phyloP scores from a whole-genome alignment of 768 basidiomycete species.

The Russula dissimulans region DNA sequence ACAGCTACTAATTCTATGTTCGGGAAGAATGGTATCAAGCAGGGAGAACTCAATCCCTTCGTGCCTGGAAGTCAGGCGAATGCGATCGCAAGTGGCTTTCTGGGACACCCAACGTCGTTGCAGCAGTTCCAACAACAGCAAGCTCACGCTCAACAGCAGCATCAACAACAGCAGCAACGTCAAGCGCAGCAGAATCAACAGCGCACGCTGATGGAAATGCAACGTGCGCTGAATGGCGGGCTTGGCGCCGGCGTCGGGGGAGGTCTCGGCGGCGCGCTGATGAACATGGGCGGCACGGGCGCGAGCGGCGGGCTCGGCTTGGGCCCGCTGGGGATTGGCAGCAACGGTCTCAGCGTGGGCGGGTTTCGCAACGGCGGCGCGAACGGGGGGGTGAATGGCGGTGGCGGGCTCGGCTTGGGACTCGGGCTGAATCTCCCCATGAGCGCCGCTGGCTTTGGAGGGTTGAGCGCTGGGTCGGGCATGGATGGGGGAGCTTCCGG shows the following conservation, averaged over 20 bases:
- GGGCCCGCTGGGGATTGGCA: neutral
- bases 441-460: neutral
- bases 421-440: neutral
- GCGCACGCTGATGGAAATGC: constrained; percentile 8
- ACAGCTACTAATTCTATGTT: constrained; percentile 1
- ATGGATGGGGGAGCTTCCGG: neutral
- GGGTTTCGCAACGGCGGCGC: neutral
- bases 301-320: constrained; percentile 1
- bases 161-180: neutral
- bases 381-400: neutral
- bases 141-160: constrained; percentile 1
- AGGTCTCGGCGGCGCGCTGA: constrained; percentile 1
- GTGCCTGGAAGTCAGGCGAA: constrained; percentile 17
- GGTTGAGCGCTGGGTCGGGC: neutral
- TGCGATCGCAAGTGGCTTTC: constrained; percentile 8
- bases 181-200: constrained; percentile 11
- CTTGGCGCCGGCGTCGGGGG: constrained; percentile 6
- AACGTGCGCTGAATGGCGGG: constrained; percentile 10
- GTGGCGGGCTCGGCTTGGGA: neutral
- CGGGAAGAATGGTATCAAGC: constrained; percentile 14
- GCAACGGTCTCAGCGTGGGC: neutral
- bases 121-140: constrained; percentile 3
- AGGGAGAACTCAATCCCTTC: constrained; percentile 18
- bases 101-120: neutral
- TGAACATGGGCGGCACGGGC: constrained; percentile 3